These are phyloP conservation scores for Cordyceps javanica DNA, from an alignment of 2,329 filamentous ascomycete genomes.

Conservation along the genomic window DNA sequence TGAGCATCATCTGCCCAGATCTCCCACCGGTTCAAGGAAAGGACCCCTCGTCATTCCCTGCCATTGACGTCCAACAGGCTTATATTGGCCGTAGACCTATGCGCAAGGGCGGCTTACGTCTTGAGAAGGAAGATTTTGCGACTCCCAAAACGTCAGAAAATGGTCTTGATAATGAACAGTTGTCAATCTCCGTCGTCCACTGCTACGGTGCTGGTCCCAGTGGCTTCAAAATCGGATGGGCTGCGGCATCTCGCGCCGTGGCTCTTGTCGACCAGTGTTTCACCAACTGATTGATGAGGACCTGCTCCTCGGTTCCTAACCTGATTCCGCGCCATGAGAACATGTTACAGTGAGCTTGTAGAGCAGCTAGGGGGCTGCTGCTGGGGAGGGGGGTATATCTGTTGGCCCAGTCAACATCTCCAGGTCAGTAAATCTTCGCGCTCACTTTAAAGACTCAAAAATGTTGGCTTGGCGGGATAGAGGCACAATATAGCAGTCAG, in stretches of 20 bases:
- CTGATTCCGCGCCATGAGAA: too few species aligned
- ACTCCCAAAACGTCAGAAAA: not conserved
- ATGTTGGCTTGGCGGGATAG: too few species aligned
- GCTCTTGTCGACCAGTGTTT: not conserved
- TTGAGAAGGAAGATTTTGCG: not conserved
- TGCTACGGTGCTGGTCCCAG: constrained; percentile 8
- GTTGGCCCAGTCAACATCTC: too few species aligned
- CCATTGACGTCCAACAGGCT: not conserved
- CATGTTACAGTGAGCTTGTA: too few species aligned
- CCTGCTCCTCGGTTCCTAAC: too few species aligned
- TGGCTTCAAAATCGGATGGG: constrained; percentile 9
- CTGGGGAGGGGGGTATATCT: too few species aligned
- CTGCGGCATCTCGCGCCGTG: not conserved
- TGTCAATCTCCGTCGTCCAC: not conserved
- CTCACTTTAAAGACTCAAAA: too few species aligned
- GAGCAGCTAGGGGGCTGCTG: too few species aligned
- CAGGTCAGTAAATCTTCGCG: too few species aligned
- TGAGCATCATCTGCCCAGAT: not conserved
- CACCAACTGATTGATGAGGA: not conserved
- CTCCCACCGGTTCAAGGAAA: not conserved
- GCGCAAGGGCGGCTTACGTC: constrained; percentile 3
- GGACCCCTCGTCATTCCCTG: not conserved
- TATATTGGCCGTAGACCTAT: constrained; percentile 9
- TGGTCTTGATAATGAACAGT: not conserved
- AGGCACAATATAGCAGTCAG: too few species aligned